Percentiles rank a stretch among this genome's conserved stretches.
Evolutionary conservation across 1,284 basidiomycete genomes (phyloP).

Genomic region (Cystobasidium sp.): DNA sequence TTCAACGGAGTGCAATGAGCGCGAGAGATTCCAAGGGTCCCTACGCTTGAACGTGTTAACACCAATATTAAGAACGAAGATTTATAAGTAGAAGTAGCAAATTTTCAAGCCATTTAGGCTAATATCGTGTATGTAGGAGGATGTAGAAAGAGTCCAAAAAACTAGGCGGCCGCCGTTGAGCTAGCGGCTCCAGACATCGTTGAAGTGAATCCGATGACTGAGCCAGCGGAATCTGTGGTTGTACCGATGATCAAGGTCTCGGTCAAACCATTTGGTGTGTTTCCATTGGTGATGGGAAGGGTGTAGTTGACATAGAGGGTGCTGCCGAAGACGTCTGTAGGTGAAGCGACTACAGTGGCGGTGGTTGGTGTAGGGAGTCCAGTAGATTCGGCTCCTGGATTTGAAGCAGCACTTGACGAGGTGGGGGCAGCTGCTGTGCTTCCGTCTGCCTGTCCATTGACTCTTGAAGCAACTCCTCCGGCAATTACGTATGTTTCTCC

Average conservation of each 20-base stretch:
- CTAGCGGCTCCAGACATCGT: background rate
- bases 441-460: background rate
- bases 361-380: conserved; percentile 28
- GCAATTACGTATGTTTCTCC: conserved; percentile 15
- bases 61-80: too few species aligned
- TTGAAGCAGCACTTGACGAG: background rate
- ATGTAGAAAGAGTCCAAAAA: background rate
- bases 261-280: conserved; percentile 1
- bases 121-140: too few species aligned
- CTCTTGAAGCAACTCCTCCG: conserved; percentile 4
- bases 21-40: too few species aligned
- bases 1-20: too few species aligned
- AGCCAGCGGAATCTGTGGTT: conserved; percentile 25
- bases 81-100: too few species aligned
- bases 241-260: conserved; percentile 27
- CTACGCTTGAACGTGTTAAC: too few species aligned
- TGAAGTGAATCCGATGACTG: conserved; percentile 16
- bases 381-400: background rate
- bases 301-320: conserved; percentile 19
- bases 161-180: conserved; percentile 6
- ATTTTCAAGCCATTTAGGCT: too few species aligned
- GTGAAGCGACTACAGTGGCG: conserved; percentile 19
- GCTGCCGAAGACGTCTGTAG: conserved; percentile 29
- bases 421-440: background rate
- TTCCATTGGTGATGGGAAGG: conserved; percentile 9